Conservation (phyloP, 805 yeast genomes). For the Lipomyces starkeyi region DNA sequence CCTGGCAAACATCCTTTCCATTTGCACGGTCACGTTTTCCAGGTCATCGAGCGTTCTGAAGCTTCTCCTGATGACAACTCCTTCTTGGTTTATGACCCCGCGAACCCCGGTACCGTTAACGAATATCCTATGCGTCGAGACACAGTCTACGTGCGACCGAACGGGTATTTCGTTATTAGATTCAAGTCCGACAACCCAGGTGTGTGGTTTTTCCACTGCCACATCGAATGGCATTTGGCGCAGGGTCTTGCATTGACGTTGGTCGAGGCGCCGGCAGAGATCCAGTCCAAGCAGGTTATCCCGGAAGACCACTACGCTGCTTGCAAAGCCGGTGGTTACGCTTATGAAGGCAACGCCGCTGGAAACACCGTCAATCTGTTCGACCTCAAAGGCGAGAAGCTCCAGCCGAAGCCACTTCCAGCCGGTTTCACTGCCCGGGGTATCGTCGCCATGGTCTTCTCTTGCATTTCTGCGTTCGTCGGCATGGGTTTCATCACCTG, state of each 20-base stretch:
- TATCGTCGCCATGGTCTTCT: slow-evolving; percentile 90
- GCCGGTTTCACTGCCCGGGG: slow-evolving; percentile 94
- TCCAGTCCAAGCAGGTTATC: slow-evolving; percentile 61
- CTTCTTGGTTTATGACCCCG: slow-evolving; percentile 63
- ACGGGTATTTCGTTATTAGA: slow-evolving; percentile 83
- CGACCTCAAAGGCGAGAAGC: slow-evolving; percentile 75
- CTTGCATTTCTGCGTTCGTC: slow-evolving; percentile 80
- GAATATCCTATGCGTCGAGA: slow-evolving; percentile 86
- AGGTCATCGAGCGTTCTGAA: slow-evolving; percentile 73
- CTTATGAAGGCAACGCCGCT: slow-evolving; percentile 84
- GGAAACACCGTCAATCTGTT: slow-evolving; percentile 66
- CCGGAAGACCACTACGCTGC: slow-evolving; percentile 61
- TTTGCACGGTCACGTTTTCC: slow-evolving; percentile 92
- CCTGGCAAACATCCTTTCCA: slow-evolving; percentile 98
- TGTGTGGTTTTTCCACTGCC: slow-evolving; percentile 99
- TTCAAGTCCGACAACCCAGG: slow-evolving; percentile 96
- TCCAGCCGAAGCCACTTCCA: slow-evolving; percentile 70
- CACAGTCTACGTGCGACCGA: slow-evolving; percentile 75
- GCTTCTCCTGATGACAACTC: slow-evolving; percentile 58
- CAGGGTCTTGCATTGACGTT: slow-evolving; percentile 88
- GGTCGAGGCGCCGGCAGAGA: slow-evolving; percentile 79
- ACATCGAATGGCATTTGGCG: slow-evolving; percentile 96
- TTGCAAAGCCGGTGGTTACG: slow-evolving; percentile 64
- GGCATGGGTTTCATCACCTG: slow-evolving; percentile 78
- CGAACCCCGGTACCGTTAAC: slow-evolving; percentile 59